phyloP scores from a whole-genome alignment of 768 basidiomycete genomes.

The Phaffia australis region DNA sequence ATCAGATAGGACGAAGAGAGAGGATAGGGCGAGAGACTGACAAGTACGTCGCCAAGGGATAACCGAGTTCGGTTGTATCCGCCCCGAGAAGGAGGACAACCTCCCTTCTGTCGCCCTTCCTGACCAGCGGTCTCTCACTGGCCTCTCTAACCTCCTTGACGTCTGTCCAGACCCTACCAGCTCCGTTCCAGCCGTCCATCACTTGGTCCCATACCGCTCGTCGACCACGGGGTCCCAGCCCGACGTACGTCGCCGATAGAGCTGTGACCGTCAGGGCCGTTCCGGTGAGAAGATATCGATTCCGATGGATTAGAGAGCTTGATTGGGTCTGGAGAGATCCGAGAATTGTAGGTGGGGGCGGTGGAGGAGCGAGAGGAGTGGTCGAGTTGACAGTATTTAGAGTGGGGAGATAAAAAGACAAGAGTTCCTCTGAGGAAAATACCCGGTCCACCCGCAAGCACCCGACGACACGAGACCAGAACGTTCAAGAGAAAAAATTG shows the following conservation, averaged over 20 bases:
- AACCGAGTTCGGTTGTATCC: constrained; percentile 20
- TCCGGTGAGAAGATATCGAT: constrained; percentile 4
- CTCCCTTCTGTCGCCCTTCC: constrained; percentile 9
- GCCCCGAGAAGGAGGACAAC: constrained; percentile 22
- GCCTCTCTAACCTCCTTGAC: constrained; percentile 2
- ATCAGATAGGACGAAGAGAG: background rate
- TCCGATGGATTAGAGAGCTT: constrained; percentile 1
- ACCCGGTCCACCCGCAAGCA: background rate
- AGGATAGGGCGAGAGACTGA: background rate
- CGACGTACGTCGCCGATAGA: background rate
- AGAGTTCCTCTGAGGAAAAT: constrained; percentile 11
- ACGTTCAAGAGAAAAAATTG: background rate
- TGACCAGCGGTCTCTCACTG: constrained; percentile 3
- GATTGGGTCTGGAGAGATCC: constrained; percentile 3
- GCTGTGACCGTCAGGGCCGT: constrained; percentile 5
- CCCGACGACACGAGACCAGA: background rate
- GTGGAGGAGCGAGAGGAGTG: constrained; percentile 3
- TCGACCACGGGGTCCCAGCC: constrained; percentile 1
- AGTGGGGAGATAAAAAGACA: constrained; percentile 3
- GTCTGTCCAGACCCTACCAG: background rate
- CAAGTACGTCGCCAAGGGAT: constrained; percentile 20
- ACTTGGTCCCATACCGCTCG: constrained; percentile 6
- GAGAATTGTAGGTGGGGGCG: constrained; percentile 3
- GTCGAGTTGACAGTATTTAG: background rate
- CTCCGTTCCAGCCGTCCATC: constrained; percentile 1